Conservation (phyloP, 2,329 filamentous ascomycete genomes). For the Claviceps cyperi region DNA sequence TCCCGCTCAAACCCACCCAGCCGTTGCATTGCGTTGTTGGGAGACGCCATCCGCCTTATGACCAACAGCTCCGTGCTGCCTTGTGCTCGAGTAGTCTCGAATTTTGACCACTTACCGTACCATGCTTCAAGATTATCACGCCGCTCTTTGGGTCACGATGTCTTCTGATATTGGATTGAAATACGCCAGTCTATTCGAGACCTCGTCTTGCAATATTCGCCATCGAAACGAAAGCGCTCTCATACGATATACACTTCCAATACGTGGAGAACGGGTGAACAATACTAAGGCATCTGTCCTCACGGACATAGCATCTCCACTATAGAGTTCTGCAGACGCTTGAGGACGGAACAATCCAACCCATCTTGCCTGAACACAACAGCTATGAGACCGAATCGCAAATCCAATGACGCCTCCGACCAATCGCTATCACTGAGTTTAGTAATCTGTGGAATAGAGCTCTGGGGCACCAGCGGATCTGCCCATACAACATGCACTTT, state of each 20-base stretch:
- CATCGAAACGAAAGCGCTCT: too few relatives aligned
- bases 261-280: background rate
- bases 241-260: background rate
- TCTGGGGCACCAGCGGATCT: constrained; percentile 29
- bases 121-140: too few relatives aligned
- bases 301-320: constrained; percentile 26
- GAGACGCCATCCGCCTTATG: too few relatives aligned
- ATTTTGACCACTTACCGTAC: too few relatives aligned
- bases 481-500: constrained; percentile 28
- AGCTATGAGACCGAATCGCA: constrained; percentile 27
- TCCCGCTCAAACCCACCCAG: too few relatives aligned
- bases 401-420: constrained; percentile 21
- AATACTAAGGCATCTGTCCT: background rate
- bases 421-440: constrained; percentile 24
- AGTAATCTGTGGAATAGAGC: constrained; percentile 24
- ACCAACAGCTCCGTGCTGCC: too few relatives aligned
- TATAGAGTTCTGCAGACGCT: constrained; percentile 17
- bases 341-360: constrained; percentile 25
- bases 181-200: too few relatives aligned
- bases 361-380: constrained; percentile 28
- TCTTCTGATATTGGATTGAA: too few relatives aligned
- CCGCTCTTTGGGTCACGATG: too few relatives aligned
- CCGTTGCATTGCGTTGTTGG: too few relatives aligned
- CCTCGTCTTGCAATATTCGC: too few relatives aligned
- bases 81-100: too few relatives aligned